Evolutionary conservation across 1,284 basidiomycete species (phyloP).

Genomic region (Rhodotorula sp.): DNA sequence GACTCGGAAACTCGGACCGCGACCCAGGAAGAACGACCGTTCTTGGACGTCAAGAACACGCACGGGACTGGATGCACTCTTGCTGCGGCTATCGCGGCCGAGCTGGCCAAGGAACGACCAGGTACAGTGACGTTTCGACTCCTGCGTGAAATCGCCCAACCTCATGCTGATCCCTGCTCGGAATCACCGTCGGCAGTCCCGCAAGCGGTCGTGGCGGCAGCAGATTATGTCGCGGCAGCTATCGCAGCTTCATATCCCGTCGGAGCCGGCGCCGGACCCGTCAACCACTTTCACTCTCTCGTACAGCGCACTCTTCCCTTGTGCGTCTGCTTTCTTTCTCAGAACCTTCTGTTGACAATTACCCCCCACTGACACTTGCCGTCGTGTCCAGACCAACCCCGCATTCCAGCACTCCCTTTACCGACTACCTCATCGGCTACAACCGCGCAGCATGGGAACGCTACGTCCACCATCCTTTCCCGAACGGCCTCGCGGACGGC

Average conservation of each 20-base stretch:
- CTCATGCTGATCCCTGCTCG: too few relatives aligned
- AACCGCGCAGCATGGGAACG: constrained; percentile 45
- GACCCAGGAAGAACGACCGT: constrained; percentile 64
- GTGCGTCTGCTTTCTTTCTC: constrained; percentile 53
- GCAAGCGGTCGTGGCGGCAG: constrained; percentile 63
- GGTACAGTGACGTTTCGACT: constrained; percentile 48
- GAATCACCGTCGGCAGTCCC: constrained; percentile 52
- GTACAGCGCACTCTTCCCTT: constrained; percentile 57
- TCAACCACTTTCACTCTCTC: constrained; percentile 80
- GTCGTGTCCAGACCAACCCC: constrained; percentile 59
- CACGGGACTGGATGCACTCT: constrained; percentile 95
- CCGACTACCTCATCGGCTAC: constrained; percentile 64
- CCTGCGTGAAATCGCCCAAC: too few relatives aligned
- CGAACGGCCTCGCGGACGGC: constrained; percentile 40
- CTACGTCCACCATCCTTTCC: constrained; percentile 44
- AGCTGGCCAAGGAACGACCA: constrained; percentile 59
- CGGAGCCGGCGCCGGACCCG: constrained; percentile 77
- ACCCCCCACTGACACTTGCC: background rate
- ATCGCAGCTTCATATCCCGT: constrained; percentile 70
- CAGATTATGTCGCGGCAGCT: constrained; percentile 70
- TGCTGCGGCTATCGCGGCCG: constrained; percentile 74
- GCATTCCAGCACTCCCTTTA: constrained; percentile 68
- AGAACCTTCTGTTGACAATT: background rate
- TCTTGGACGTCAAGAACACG: constrained; percentile 69
- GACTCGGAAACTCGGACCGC: constrained; percentile 50